Conservation (phyloP, 2,329 filamentous ascomycete species). For the Neurospora sp. region DNA sequence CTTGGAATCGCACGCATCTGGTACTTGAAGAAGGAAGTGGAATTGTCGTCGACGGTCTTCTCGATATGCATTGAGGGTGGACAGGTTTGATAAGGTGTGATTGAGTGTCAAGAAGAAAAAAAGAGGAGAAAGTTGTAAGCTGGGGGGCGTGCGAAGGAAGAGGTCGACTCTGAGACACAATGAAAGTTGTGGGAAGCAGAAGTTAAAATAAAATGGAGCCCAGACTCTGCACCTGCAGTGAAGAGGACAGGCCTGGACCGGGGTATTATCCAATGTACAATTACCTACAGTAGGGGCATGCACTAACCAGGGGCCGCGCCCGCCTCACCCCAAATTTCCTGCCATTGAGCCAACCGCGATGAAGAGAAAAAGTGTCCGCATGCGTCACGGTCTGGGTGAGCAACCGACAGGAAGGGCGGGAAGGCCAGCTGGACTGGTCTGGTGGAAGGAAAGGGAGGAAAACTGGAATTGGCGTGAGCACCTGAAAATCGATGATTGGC, state of each 20-base stretch:
- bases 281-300: neutral
- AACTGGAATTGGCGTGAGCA: neutral
- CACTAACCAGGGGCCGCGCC: neutral
- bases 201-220: neutral
- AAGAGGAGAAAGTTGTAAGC: neutral
- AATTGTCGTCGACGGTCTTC: constrained; percentile 31
- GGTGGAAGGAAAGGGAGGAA: neutral
- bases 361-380: neutral
- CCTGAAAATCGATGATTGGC: neutral
- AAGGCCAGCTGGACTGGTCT: neutral
- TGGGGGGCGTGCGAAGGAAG: neutral
- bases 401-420: neutral
- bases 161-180: neutral
- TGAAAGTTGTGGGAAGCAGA: neutral
- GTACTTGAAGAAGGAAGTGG: constrained; percentile 42
- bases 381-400: neutral
- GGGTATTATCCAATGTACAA: neutral
- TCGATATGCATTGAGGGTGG: constrained; percentile 44
- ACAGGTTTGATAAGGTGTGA: neutral
- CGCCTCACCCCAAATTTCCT: no score
- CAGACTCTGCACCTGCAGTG: neutral
- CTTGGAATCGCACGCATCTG: constrained; percentile 46
- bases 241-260: neutral
- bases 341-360: neutral
- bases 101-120: constrained; percentile 2